Conservation (phyloP, 768 basidiomycete species). For the Suillus tomentosus region DNA sequence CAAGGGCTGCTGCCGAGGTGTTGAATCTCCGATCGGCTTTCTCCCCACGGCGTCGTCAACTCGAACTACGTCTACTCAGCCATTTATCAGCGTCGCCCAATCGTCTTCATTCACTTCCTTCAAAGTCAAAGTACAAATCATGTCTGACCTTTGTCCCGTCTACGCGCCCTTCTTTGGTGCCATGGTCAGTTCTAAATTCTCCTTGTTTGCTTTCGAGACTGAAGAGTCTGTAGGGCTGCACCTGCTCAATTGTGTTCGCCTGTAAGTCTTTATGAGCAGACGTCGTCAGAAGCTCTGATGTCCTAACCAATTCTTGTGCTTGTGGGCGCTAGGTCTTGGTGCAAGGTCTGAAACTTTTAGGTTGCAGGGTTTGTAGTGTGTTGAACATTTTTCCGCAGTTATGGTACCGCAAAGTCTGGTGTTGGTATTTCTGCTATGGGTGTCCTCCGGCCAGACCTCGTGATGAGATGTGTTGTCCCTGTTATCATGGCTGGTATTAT, state of each 20-base stretch:
- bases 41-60: conserved; percentile 19
- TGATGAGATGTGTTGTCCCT: conserved; percentile 98
- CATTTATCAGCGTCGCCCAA: background rate
- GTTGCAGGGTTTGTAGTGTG: background rate
- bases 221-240: conserved; percentile 72
- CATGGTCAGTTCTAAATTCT: conserved; percentile 61
- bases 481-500: conserved; percentile 99
- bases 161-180: conserved; percentile 99
- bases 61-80: conserved; percentile 7
- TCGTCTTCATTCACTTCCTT: conserved; percentile 11
- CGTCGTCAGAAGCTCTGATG: background rate
- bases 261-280: conserved; percentile 56
- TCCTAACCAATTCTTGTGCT: conserved; percentile 9
- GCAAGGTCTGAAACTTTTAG: conserved; percentile 60
- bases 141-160: conserved; percentile 87
- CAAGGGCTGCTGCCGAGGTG: conserved; percentile 15
- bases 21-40: conserved; percentile 28
- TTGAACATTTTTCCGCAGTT: conserved; percentile 49
- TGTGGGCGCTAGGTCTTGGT: conserved; percentile 62
- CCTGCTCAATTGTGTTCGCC: conserved; percentile 96
- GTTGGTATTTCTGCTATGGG: conserved; percentile 98
- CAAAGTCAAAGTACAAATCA: conserved; percentile 26
- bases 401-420: conserved; percentile 99
- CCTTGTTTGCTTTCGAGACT: conserved; percentile 9
- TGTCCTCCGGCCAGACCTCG: conserved; percentile 91